phyloP scores from a whole-genome alignment of 805 yeast genomes.

The Hyphopichia homilentoma region DNA sequence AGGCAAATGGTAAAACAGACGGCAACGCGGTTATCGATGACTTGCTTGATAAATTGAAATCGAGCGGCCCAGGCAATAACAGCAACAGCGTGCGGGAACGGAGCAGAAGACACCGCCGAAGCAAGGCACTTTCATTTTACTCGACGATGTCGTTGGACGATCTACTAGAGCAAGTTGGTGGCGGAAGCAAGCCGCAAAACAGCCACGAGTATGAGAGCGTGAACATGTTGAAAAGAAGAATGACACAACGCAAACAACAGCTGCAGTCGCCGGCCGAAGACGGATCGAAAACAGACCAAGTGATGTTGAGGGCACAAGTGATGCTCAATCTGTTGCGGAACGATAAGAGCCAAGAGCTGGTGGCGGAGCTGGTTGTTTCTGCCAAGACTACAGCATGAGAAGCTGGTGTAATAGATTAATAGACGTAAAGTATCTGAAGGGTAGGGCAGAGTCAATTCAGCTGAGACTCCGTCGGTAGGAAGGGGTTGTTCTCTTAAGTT shows the following conservation, averaged over 20 bases:
- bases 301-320: constrained; percentile 36
- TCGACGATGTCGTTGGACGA: constrained; percentile 24
- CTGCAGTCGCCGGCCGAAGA: constrained; percentile 2
- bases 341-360: constrained; percentile 1
- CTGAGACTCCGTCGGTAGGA: too few relatives aligned
- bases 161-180: constrained; percentile 8
- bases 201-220: constrained; percentile 36
- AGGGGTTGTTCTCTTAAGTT: too few relatives aligned
- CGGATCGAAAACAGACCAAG: constrained; percentile 17
- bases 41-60: constrained; percentile 27
- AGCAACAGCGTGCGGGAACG: constrained; percentile 12
- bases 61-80: constrained; percentile 20
- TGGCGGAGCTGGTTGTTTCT: background rate
- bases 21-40: constrained; percentile 28
- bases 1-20: constrained; percentile 6
- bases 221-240: constrained; percentile 30
- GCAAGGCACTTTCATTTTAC: constrained; percentile 33
- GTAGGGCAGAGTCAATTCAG: too few relatives aligned
- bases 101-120: constrained; percentile 19
- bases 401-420: background rate
- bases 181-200: constrained; percentile 1
- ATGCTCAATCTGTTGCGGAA: constrained; percentile 35
- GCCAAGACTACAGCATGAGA: background rate
- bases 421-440: too few relatives aligned
- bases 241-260: constrained; percentile 28